Conservation (phyloP, 1,139 yeast genomes). For the Pichia sp. region DNA sequence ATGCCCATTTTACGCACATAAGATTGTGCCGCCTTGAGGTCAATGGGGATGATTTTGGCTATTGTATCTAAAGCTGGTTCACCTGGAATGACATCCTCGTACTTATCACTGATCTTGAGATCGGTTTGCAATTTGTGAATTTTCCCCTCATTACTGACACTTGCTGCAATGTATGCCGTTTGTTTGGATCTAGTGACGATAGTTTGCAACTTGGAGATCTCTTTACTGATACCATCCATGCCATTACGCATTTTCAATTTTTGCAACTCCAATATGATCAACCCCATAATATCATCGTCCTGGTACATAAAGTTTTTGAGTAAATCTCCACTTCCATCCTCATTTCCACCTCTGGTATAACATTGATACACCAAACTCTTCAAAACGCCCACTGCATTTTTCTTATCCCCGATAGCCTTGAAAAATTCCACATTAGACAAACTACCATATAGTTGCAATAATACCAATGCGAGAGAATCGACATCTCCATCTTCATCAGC, state of each 20-base stretch:
- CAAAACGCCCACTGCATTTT: conserved; percentile 28
- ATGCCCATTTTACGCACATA: conserved; percentile 58
- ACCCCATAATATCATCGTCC: conserved; percentile 45
- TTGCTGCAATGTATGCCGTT: background rate
- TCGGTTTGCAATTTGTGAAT: conserved; percentile 14
- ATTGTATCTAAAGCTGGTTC: conserved; percentile 53
- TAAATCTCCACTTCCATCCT: conserved; percentile 24
- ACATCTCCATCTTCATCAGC: conserved; percentile 62
- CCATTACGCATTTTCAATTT: background rate
- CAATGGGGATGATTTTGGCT: conserved; percentile 46
- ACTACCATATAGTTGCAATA: conserved; percentile 44
- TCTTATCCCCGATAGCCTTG: conserved; percentile 41
- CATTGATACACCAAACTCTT: conserved; percentile 4
- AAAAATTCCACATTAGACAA: conserved; percentile 48
- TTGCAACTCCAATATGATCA: conserved; percentile 33
- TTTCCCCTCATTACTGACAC: conserved; percentile 30
- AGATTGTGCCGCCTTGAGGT: conserved; percentile 49
- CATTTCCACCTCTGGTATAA: no score
- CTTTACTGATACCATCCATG: background rate
- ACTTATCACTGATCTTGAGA: conserved; percentile 30
- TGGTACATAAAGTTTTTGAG: conserved; percentile 52
- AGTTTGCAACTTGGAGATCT: background rate
- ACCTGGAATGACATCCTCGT: conserved; percentile 33
- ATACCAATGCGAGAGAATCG: conserved; percentile 55
- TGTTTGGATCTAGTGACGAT: background rate